Percentiles rank a stretch among this genome's conserved stretches.
phyloP scores from a whole-genome alignment of 2,329 filamentous ascomycete species.

The Diaporthe sp. region DNA sequence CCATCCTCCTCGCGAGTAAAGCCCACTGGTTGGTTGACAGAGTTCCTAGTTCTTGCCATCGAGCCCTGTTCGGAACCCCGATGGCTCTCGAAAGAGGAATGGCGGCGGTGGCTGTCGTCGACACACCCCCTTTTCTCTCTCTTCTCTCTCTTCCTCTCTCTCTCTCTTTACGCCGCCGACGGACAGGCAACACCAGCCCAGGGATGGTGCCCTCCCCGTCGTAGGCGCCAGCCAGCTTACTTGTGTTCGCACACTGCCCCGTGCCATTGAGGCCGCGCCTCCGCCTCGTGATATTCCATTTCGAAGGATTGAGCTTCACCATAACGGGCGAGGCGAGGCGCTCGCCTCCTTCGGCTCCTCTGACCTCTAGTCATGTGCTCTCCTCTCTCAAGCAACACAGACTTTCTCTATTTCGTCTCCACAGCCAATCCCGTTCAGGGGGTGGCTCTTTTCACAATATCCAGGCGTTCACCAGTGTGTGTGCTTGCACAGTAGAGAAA shows the following conservation, averaged over 20 bases:
- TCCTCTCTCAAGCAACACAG: background rate
- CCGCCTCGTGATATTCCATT: background rate
- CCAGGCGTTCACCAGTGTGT: background rate
- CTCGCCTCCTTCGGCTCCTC: background rate
- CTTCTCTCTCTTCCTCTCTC: background rate
- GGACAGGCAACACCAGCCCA: background rate
- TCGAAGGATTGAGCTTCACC: background rate
- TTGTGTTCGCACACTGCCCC: background rate
- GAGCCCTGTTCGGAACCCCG: no score
- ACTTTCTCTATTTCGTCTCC: background rate
- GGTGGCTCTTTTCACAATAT: background rate
- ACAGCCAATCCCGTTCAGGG: background rate
- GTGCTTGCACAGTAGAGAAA: background rate
- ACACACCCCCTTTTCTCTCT: background rate
- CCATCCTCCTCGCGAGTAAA: background rate
- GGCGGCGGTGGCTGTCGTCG: background rate
- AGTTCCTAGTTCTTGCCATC: no score
- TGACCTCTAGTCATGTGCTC: background rate
- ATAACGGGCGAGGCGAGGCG: background rate
- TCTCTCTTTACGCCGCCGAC: background rate
- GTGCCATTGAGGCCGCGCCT: background rate
- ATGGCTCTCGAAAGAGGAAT: background rate
- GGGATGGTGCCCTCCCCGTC: background rate
- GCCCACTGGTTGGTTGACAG: no score
- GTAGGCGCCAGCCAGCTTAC: background rate